These are phyloP conservation scores for Acacia concinna DNA, from an alignment of 331 rosid species.

Conservation along the genomic window DNA sequence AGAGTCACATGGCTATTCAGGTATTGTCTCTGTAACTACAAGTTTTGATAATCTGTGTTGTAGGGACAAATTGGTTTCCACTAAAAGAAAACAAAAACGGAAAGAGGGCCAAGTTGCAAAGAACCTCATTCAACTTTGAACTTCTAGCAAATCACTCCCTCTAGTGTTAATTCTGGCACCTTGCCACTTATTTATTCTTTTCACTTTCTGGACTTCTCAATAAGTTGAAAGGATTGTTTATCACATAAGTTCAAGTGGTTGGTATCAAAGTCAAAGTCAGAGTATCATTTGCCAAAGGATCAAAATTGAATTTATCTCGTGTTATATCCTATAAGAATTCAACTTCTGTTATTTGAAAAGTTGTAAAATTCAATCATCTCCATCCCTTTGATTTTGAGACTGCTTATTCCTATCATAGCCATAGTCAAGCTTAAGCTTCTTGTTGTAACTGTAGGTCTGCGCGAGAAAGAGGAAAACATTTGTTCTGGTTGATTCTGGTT, in stretches of 20 bases:
- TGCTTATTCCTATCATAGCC: not conserved
- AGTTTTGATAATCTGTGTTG: constrained; percentile 7
- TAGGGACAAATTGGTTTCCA: constrained; percentile 11
- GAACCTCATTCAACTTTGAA: not conserved
- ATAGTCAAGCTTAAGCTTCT: not conserved
- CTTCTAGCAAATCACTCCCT: not conserved
- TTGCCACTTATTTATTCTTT: not conserved
- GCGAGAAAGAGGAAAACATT: constrained; percentile 92
- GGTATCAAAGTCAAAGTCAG: not conserved
- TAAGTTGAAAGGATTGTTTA: not conserved
- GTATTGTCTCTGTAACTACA: constrained; percentile 30
- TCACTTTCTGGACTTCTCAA: not conserved
- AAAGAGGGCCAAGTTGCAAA: not conserved
- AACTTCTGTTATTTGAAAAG: not conserved
- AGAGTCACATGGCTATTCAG: constrained; percentile 79
- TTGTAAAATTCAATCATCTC: constrained; percentile 10
- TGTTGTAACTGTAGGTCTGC: constrained; percentile 61
- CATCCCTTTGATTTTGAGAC: not conserved
- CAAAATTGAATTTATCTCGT: not conserved
- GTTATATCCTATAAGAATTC: not conserved
- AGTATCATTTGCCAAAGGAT: not conserved
- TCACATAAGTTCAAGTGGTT: not conserved
- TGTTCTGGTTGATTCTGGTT: constrained; percentile 70
- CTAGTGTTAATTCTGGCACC: not conserved
- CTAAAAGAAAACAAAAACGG: not conserved